phyloP scores from a whole-genome alignment of 495 filamentous ascomycete genomes.

The Corynascus novoguineensis region DNA sequence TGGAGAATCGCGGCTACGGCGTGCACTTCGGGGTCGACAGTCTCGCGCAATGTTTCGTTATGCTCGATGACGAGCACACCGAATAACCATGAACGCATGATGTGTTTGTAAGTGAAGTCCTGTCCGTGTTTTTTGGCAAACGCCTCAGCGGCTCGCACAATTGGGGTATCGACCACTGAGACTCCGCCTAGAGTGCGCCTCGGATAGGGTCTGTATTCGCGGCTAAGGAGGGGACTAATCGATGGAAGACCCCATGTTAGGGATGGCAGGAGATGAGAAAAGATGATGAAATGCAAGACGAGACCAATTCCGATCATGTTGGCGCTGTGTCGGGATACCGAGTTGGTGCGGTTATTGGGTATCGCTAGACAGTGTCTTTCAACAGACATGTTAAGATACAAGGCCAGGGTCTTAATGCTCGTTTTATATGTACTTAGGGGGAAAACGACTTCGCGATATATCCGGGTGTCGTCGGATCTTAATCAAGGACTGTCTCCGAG shows the following conservation, averaged over 20 bases:
- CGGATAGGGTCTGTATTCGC: not conserved
- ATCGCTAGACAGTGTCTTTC: no score
- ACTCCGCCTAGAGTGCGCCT: not conserved
- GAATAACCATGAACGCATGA: constrained; percentile 1
- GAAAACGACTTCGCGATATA: not conserved
- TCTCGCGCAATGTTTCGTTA: not conserved
- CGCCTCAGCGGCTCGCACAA: not conserved
- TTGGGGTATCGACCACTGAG: not conserved
- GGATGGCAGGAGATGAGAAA: no score
- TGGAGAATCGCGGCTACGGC: not conserved
- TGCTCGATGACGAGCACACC: not conserved
- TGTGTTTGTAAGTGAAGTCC: not conserved
- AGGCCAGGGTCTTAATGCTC: not conserved
- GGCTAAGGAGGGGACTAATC: not conserved
- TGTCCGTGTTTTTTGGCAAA: not conserved
- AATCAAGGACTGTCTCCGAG: not conserved
- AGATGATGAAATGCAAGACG: no score
- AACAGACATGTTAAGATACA: no score
- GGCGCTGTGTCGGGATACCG: no score
- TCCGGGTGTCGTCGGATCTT: not conserved
- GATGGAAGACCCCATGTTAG: no score
- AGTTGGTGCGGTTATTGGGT: no score
- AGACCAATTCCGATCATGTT: no score
- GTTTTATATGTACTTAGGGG: not conserved
- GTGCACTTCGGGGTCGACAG: not conserved